Evolutionary conservation across 345 rosid genomes (phyloP), one percentile per base, ranked within the genome.

Genomic region (Corymbia maculata): DNA sequence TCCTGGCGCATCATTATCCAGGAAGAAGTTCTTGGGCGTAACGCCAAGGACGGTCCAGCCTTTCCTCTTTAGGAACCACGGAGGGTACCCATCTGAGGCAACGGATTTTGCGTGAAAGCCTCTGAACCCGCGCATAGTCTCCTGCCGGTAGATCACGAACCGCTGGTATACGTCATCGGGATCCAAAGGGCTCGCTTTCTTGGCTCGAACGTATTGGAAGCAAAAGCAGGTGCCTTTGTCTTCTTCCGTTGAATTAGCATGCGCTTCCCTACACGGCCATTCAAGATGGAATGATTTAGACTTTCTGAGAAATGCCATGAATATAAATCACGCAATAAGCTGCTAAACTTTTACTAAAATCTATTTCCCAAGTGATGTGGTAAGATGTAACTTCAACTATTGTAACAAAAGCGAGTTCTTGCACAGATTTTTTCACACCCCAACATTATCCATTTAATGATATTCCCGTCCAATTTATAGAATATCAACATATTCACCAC

Each of bases 1-100:
- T 36, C 98, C 97, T 50, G 88, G 88, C n/a, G 98, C 97, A 50
- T 94, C 96, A 42, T 68, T 10, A 30, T 53, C 79, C 13, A 96
- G 75, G 50, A 85, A 85, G 36, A 53, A 92, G 61, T 89, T 90
- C 79, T 47, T 55, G 22, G 93, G 88, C 26, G 87, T 89, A 15
- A 91, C 90, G 57, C 87, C 88, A 47, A 68, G 16, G 14, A 92
- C 79, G 17, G 44, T 51, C 98, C 97, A 96, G 22, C 94, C 90
- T 85, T 91, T 92, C 85, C 90, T 94, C 87, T 91, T 90, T 7
- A 95, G 87, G 70, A 93, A 93, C 15, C 64, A 19, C 24, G 97
- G 97, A 57, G 97, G 96, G 64, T 87, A 36, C 1, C 95, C 95
- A 44, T 93, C 92, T 2, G 91, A 89, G 42, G 90, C 92, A 28